A percentile compares a stretch with the other conserved stretches of the same genome.
Conservation (phyloP, 140 eudicot genomes). For the Cichorium intybus region DNA sequence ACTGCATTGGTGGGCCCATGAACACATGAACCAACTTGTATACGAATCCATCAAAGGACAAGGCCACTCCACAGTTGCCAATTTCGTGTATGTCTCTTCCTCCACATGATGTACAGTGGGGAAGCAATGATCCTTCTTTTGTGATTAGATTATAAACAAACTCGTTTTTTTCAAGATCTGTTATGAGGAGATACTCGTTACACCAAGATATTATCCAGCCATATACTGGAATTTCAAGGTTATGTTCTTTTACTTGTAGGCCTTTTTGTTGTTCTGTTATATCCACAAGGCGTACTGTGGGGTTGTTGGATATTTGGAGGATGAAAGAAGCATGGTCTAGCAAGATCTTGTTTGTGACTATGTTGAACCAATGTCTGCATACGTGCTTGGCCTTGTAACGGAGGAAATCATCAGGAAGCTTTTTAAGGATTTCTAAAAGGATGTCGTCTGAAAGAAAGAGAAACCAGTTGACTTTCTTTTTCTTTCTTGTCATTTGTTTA, state of each 20-base stretch:
- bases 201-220: conserved; percentile 39
- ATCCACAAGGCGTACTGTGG: conserved; percentile 25
- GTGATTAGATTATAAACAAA: conserved; percentile 20
- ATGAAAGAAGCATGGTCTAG: background rate
- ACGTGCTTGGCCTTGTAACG: background rate
- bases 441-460: conserved; percentile 18
- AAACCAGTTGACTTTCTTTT: conserved; percentile 7
- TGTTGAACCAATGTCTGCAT: background rate
- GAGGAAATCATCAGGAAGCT: conserved; percentile 34
- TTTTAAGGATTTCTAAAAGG: conserved; percentile 20
- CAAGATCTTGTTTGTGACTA: background rate
- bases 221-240: conserved; percentile 1
- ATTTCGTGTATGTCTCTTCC: conserved; percentile 25
- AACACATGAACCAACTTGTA: conserved; percentile 35
- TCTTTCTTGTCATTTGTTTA: conserved; percentile 5
- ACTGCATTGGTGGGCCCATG: conserved; percentile 21
- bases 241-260: conserved; percentile 5
- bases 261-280: conserved; percentile 15
- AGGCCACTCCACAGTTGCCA: conserved; percentile 27
- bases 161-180: conserved; percentile 8
- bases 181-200: conserved; percentile 29
- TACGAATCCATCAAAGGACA: conserved; percentile 28
- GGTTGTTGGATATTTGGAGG: background rate
- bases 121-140: conserved; percentile 20
- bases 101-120: conserved; percentile 10